These are phyloP conservation scores for Thymus mandschuricus DNA, from an alignment of 257 asterid species.

Conservation along the genomic window DNA sequence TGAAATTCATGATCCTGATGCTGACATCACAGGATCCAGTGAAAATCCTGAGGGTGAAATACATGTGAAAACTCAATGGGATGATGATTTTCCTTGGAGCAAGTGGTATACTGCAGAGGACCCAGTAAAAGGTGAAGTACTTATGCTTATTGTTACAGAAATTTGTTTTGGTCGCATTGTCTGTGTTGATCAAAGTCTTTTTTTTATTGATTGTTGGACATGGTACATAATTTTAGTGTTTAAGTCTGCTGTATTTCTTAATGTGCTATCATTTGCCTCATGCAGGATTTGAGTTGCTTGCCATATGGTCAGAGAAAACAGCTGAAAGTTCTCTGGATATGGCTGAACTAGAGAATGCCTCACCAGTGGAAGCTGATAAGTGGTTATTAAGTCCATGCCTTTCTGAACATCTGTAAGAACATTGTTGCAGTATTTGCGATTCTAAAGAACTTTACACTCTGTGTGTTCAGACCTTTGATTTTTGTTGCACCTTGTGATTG, in stretches of 20 bases:
- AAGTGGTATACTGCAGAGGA: conserved; percentile 96
- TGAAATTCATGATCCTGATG: conserved; percentile 51
- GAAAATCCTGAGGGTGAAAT: conserved; percentile 53
- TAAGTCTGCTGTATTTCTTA: conserved; percentile 18
- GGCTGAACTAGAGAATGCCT: conserved; percentile 91
- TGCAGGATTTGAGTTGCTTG: conserved; percentile 75
- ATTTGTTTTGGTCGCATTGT: conserved; percentile 9
- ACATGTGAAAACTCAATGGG: conserved; percentile 71
- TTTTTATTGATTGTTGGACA: neutral
- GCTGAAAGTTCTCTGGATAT: conserved; percentile 79
- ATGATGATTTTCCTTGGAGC: conserved; percentile 91
- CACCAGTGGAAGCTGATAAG: conserved; percentile 83
- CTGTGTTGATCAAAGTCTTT: conserved; percentile 18
- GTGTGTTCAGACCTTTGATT: conserved; percentile 3
- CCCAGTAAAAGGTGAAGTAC: conserved; percentile 71
- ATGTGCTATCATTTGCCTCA: conserved; percentile 24
- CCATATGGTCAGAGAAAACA: conserved; percentile 72
- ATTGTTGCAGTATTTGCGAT: conserved; percentile 4
- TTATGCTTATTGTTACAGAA: conserved; percentile 22
- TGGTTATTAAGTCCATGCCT: conserved; percentile 78
- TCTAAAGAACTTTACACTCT: neutral
- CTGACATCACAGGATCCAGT: conserved; percentile 50
- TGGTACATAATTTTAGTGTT: conserved; percentile 15
- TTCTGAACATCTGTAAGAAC: conserved; percentile 71
- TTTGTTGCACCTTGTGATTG: conserved; percentile 23